phyloP scores from a whole-genome alignment of 2,329 filamentous ascomycete genomes.

The Pseudogymnoascus sp. region DNA sequence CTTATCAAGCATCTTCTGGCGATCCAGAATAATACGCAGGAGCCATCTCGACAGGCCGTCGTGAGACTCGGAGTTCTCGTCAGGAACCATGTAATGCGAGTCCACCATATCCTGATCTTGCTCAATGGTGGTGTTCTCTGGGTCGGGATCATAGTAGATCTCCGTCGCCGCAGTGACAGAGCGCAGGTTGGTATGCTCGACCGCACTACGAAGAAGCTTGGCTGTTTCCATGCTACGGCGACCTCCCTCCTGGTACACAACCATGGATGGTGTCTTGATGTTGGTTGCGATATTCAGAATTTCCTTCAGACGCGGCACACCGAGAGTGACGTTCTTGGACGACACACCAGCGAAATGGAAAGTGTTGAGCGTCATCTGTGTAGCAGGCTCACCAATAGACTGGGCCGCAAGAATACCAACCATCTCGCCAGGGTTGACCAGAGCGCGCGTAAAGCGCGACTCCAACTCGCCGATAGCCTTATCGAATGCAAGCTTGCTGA shows the following conservation, averaged over 20 bases:
- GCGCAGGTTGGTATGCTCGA: constrained; percentile 90
- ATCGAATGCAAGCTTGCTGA: constrained; percentile 88
- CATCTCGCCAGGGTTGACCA: constrained; percentile 94
- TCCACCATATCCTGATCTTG: constrained; percentile 92
- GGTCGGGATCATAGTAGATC: constrained; percentile 94
- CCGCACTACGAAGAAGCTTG: constrained; percentile 76
- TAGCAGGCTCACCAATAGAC: constrained; percentile 96
- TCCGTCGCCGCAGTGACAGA: constrained; percentile 89
- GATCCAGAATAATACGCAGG: constrained; percentile 84
- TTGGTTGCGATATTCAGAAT: constrained; percentile 97
- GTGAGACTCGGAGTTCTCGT: constrained; percentile 55
- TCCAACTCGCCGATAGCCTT: constrained; percentile 88
- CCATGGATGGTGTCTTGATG: constrained; percentile 98
- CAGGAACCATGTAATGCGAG: constrained; percentile 90
- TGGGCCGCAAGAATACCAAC: constrained; percentile 95
- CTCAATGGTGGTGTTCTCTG: constrained; percentile 75
- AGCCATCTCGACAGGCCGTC: constrained; percentile 90
- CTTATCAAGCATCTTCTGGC: constrained; percentile 93
- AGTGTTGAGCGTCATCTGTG: constrained; percentile 98
- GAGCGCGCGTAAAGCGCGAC: constrained; percentile 75
- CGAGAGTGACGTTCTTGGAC: constrained; percentile 97
- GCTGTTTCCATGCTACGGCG: constrained; percentile 68
- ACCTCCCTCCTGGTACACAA: constrained; percentile 68
- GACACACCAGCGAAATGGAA: constrained; percentile 99
- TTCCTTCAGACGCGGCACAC: constrained; percentile 98